Conservation (phyloP, 495 filamentous ascomycete species). For the Xylaria venustula region DNA sequence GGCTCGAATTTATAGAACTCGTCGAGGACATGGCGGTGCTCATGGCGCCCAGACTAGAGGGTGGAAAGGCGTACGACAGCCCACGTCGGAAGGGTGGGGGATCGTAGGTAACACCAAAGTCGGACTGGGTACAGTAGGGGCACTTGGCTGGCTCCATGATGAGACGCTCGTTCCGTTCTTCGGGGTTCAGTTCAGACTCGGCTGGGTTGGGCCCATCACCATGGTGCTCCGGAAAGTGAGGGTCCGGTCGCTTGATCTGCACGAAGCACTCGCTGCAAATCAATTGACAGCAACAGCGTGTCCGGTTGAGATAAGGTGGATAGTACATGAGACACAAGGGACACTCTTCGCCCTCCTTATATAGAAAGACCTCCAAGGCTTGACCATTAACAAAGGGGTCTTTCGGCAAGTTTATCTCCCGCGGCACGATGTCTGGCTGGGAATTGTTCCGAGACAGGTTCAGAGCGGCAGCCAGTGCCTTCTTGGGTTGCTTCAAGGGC, state of each 20-base stretch:
- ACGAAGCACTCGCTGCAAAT: slow-evolving; percentile 99
- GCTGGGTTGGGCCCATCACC: slow-evolving; percentile 51
- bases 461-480: slow-evolving; percentile 78
- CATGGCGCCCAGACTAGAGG: slow-evolving; percentile 35
- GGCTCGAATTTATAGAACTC: slow-evolving; percentile 49
- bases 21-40: slow-evolving; percentile 70
- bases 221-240: slow-evolving; percentile 89
- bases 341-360: slow-evolving; percentile 87
- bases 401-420: slow-evolving; percentile 75
- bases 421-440: slow-evolving; percentile 63
- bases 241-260: slow-evolving; percentile 95
- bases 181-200: slow-evolving; percentile 37
- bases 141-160: slow-evolving; percentile 91
- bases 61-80: slow-evolving; percentile 61
- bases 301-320: slow-evolving; percentile 93
- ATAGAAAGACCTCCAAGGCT: slow-evolving; percentile 84
- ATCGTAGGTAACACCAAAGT: slow-evolving; percentile 92
- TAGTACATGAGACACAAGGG: slow-evolving; percentile 97
- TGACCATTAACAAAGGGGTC: slow-evolving; percentile 92
- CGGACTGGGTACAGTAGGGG: slow-evolving; percentile 91
- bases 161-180: slow-evolving; percentile 61
- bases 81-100: slow-evolving; percentile 86
- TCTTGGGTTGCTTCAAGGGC: slow-evolving; percentile 66
- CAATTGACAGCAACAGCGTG: slow-evolving; percentile 91
- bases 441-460: slow-evolving; percentile 68